Conservation (phyloP, 192 early-diverging fungal genomes). For the Chytriomyces sp. region DNA sequence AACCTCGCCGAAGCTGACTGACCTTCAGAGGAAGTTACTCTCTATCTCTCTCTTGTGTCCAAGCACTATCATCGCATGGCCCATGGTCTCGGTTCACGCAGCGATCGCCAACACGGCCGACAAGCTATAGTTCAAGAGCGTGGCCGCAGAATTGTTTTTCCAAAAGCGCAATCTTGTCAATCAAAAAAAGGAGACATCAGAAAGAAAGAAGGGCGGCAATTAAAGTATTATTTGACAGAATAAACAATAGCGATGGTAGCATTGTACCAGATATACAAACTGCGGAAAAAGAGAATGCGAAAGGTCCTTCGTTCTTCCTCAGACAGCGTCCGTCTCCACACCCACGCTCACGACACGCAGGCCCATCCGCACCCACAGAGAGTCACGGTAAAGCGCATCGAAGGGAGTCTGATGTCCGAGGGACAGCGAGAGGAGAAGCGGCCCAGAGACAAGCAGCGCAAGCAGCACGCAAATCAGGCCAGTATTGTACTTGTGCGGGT, state of each 20-base stretch:
- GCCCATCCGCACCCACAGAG: not conserved
- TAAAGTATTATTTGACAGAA: not conserved
- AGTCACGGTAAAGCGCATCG: not conserved
- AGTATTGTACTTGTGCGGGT: not conserved
- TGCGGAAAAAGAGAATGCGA: not conserved
- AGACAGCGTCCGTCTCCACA: not conserved
- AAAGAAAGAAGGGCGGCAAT: not conserved
- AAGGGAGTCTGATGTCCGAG: not conserved
- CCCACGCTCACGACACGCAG: no score
- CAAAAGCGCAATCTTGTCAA: slow-evolving; percentile 9
- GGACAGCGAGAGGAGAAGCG: not conserved
- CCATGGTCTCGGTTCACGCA: not conserved
- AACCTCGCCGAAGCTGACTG: slow-evolving; percentile 58
- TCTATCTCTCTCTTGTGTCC: not conserved
- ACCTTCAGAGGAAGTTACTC: slow-evolving; percentile 44
- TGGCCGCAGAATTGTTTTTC: slow-evolving; percentile 19
- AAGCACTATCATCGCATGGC: no score
- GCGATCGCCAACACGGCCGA: slow-evolving; percentile 47
- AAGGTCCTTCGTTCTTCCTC: not conserved
- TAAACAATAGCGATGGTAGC: not conserved
- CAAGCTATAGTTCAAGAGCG: slow-evolving; percentile 46
- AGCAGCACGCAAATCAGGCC: not conserved
- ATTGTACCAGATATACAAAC: not conserved
- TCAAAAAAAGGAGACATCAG: no score
- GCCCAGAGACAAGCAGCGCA: not conserved